Evolutionary conservation across 208 protist genomes (phyloP), one percentile per base, ranked within the genome.

Genomic region (Kentomonas sorsogonicus): DNA sequence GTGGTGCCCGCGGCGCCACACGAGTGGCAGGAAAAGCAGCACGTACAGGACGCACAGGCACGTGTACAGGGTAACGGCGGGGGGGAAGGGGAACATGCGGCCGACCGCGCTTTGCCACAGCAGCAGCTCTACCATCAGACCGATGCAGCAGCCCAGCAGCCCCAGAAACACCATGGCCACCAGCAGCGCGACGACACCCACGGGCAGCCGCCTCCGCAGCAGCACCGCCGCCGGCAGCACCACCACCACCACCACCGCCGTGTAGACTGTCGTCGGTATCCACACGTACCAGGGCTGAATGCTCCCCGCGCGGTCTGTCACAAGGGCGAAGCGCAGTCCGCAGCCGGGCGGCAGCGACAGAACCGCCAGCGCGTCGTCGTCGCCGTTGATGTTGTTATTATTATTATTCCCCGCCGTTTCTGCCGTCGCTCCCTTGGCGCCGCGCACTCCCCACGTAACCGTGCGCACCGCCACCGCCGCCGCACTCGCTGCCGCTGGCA

Each of bases 11-110:
- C 59, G 44, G 5, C 56, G 74, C 44, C 69, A 55, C 2, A 74
- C 39, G 3, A 73, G 31, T 2, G 66, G 47, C 6, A 78, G 13
- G 20, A 83, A 58, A 4, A 67, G 56, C 10, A 69, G 45, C 59
- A 69, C 22, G 48, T 85, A 89, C 43, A 89, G 53, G 10, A 89
- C 46, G 22, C 60, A 55, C 1, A 89, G 61, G 47, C 78, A 83
- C 53, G 62, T 69, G 55, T 84, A 89, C 27, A 89, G 69, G 7
- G 78, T 86, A 36, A 89, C 72, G 15, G 82, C 56, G 20, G 62
- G 31, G 3, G 82, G 82, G 47, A 89, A 86, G 15, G 82, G 82
- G 46, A 86, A 83, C 56, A 86, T 53, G 26, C 74, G 53, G 18
- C 72, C 74, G 27, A 89, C 22, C 1, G 58, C 31, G 46, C 67